A percentile compares a stretch with the other conserved stretches of the same genome.
Evolutionary conservation across 2,329 filamentous ascomycete species (phyloP).

Genomic region (Colletotrichum chrysophilum): DNA sequence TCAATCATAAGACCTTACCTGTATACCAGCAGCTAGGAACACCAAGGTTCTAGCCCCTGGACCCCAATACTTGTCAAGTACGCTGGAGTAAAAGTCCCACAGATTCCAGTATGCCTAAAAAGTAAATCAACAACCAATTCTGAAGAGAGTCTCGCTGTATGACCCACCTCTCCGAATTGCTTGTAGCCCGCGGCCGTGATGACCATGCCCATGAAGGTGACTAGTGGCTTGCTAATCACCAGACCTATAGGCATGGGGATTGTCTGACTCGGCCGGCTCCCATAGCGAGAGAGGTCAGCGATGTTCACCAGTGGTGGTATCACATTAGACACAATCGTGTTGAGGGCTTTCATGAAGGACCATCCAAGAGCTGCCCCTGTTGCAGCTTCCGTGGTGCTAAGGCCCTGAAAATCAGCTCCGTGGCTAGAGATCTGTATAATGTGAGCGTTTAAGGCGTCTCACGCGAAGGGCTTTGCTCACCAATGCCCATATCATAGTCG

Average conservation of each 20-base stretch:
- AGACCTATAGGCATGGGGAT: background rate
- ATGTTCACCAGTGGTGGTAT: background rate
- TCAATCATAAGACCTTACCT: background rate
- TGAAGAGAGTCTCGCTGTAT: background rate
- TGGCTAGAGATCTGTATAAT: background rate
- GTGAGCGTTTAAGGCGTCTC: background rate
- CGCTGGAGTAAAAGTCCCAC: background rate
- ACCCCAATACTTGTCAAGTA: slow-evolving; percentile 1
- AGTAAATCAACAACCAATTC: too few relatives aligned
- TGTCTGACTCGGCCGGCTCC: background rate
- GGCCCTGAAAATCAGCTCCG: background rate
- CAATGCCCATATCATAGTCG: background rate
- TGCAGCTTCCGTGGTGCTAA: background rate
- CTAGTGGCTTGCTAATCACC: background rate
- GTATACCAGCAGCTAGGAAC: background rate
- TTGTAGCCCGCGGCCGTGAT: slow-evolving; percentile 1
- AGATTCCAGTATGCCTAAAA: background rate
- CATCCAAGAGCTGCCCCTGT: background rate
- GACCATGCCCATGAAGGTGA: background rate
- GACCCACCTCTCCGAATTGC: background rate
- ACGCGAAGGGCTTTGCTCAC: background rate
- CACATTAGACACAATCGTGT: background rate
- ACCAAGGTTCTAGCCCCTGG: background rate
- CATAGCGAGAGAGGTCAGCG: background rate
- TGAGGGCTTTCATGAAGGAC: background rate